Evolutionary conservation across 352 stramenopile genomes (phyloP).

Genomic region (Globisporangium perplexum): DNA sequence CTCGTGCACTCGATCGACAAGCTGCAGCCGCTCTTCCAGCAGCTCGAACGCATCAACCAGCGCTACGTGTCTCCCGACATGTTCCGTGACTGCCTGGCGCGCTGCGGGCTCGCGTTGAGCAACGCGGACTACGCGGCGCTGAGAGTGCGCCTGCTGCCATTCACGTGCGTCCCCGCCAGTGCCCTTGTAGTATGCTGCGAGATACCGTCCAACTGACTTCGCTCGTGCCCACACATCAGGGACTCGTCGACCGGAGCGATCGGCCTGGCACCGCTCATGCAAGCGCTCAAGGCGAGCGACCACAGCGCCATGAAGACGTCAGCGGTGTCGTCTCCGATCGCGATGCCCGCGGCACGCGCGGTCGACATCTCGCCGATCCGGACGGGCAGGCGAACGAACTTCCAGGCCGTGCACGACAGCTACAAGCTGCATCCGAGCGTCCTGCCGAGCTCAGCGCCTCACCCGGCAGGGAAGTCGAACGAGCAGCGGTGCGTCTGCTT

Average conservation of each 20-base stretch:
- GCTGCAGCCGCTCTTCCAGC: constrained; percentile 41
- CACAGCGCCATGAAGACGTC: constrained; percentile 29
- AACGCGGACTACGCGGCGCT: constrained; percentile 67
- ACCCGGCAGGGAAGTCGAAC: constrained; percentile 66
- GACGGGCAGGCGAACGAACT: constrained; percentile 53
- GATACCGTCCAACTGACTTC: background rate
- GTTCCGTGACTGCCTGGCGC: constrained; percentile 56
- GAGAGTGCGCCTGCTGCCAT: constrained; percentile 51
- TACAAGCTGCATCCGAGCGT: constrained; percentile 5
- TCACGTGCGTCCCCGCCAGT: constrained; percentile 28
- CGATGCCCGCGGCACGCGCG: constrained; percentile 7
- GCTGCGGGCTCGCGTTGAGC: constrained; percentile 54
- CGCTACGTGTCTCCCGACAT: constrained; percentile 42
- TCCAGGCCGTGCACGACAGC: constrained; percentile 19
- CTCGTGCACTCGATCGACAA: constrained; percentile 44
- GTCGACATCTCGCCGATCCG: constrained; percentile 48
- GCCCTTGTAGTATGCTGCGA: background rate
- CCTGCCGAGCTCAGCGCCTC: constrained; percentile 4
- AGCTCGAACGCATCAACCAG: constrained; percentile 52
- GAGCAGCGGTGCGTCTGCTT: constrained; percentile 41
- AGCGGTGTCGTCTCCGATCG: constrained; percentile 16
- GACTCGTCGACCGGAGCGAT: constrained; percentile 48
- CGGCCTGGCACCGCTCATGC: constrained; percentile 30
- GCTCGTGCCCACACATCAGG: constrained; percentile 15
- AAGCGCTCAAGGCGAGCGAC: constrained; percentile 44